These are phyloP conservation scores for Melanogaster broomeanus DNA, from an alignment of 768 basidiomycete genomes.

Conservation along the genomic window DNA sequence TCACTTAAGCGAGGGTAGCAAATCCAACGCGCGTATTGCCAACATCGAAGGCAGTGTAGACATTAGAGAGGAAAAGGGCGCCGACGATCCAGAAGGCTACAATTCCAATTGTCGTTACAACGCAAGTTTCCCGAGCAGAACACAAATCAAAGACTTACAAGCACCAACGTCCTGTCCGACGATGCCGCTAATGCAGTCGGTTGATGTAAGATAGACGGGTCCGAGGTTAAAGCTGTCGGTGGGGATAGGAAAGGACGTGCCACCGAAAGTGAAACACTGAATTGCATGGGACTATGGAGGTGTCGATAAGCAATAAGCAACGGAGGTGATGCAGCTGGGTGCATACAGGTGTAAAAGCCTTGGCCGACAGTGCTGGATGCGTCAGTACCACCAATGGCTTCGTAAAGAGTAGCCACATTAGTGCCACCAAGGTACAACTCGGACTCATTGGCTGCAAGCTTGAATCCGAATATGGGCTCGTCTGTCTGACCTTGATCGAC, in stretches of 20 bases:
- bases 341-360: conserved; percentile 31
- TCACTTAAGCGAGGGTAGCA: conserved; percentile 21
- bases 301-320: not conserved
- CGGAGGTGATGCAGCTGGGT: conserved; percentile 2
- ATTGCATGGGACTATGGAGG: conserved; percentile 24
- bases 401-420: conserved; percentile 20
- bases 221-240: conserved; percentile 41
- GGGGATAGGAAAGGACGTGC: conserved; percentile 34
- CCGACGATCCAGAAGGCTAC: conserved; percentile 34
- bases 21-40: conserved; percentile 38
- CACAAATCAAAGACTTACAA: conserved; percentile 6
- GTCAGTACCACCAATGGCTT: conserved; percentile 5
- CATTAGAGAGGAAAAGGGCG: conserved; percentile 42
- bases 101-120: not conserved
- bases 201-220: conserved; percentile 14
- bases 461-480: conserved; percentile 48
- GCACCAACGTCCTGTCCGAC: conserved; percentile 6
- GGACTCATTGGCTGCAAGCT: conserved; percentile 39
- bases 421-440: conserved; percentile 53
- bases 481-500: conserved; percentile 35
- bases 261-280: conserved; percentile 38
- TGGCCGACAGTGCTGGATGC: conserved; percentile 13
- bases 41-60: conserved; percentile 44
- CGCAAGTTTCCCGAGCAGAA: not conserved
- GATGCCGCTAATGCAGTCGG: conserved; percentile 33